These are phyloP conservation scores for Xerocomellus dryophilus DNA, from an alignment of 768 basidiomycete genomes.

Conservation along the genomic window DNA sequence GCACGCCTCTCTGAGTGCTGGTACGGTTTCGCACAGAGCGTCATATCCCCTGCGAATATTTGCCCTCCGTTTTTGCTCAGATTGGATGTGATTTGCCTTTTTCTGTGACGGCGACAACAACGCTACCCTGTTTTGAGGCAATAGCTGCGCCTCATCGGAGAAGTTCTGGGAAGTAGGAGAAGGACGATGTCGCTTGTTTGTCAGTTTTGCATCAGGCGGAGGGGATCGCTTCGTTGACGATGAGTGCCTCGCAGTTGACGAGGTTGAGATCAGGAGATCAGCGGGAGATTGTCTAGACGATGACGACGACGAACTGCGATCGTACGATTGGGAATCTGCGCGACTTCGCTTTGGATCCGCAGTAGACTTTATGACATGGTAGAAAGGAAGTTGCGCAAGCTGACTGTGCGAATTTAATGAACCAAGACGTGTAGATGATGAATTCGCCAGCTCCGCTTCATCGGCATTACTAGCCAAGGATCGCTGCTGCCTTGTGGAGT, in stretches of 20 bases:
- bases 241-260: constrained; percentile 8
- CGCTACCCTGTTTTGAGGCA: constrained; percentile 14
- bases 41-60: constrained; percentile 91
- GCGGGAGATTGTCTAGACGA: constrained; percentile 28
- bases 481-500: constrained; percentile 20
- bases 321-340: constrained; percentile 9
- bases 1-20: constrained; percentile 78
- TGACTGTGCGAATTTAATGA: constrained; percentile 12
- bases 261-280: constrained; percentile 18
- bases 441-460: constrained; percentile 1
- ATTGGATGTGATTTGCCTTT: constrained; percentile 91
- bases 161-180: constrained; percentile 11
- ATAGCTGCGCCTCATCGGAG: constrained; percentile 10
- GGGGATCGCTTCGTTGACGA: constrained; percentile 28
- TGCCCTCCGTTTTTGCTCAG: constrained; percentile 90
- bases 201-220: constrained; percentile 19
- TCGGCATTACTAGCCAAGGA: constrained; percentile 7
- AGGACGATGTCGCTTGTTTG: constrained; percentile 35
- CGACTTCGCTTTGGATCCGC: constrained; percentile 10
- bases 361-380: constrained; percentile 9
- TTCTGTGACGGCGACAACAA: constrained; percentile 83
- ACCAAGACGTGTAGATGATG: constrained; percentile 2
- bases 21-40: constrained; percentile 79
- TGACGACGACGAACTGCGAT: constrained; percentile 26
- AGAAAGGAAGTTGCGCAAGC: constrained; percentile 14